phyloP scores from a whole-genome alignment of 495 filamentous ascomycete species.

The Darksidea phi region DNA sequence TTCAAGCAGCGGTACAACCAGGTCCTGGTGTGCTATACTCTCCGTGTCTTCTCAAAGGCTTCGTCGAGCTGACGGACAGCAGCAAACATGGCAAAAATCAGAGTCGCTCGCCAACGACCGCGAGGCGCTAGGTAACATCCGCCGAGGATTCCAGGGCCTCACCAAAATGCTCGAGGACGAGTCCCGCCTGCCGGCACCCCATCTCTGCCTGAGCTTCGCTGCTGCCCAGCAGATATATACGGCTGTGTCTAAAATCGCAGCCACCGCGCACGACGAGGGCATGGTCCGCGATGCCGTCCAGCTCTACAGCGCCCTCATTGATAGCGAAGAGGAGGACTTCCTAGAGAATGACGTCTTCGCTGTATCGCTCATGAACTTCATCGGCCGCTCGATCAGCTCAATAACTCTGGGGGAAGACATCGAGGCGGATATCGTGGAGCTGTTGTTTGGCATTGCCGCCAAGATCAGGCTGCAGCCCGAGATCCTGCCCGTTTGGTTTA shows the following conservation, averaged over 20 bases:
- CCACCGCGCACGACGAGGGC: constrained; percentile 71
- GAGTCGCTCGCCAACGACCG: constrained; percentile 54
- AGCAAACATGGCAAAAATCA: constrained; percentile 79
- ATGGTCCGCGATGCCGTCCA: constrained; percentile 78
- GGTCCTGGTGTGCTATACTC: constrained; percentile 61
- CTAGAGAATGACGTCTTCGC: constrained; percentile 82
- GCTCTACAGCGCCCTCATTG: constrained; percentile 84
- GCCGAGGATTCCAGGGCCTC: constrained; percentile 61
- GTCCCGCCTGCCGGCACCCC: constrained; percentile 77
- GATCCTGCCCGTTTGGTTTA: constrained; percentile 88
- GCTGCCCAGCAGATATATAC: constrained; percentile 82
- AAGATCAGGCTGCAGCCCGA: constrained; percentile 87
- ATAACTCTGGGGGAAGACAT: constrained; percentile 65
- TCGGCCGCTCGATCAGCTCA: constrained; percentile 63
- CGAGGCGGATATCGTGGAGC: constrained; percentile 80
- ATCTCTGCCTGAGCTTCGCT: constrained; percentile 83
- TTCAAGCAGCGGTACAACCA: constrained; percentile 88
- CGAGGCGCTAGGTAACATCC: constrained; percentile 51
- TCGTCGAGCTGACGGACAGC: constrained; percentile 1
- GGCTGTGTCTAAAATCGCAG: constrained; percentile 79
- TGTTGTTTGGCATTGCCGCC: constrained; percentile 89
- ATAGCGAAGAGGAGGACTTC: constrained; percentile 93
- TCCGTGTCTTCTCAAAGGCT: not conserved
- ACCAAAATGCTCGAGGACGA: constrained; percentile 84
- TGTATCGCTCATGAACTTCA: constrained; percentile 74